Evolutionary conservation across 352 stramenopile species (phyloP), one percentile per base, ranked within the genome.

Genomic region (Hyaloperonospora brassicae): DNA sequence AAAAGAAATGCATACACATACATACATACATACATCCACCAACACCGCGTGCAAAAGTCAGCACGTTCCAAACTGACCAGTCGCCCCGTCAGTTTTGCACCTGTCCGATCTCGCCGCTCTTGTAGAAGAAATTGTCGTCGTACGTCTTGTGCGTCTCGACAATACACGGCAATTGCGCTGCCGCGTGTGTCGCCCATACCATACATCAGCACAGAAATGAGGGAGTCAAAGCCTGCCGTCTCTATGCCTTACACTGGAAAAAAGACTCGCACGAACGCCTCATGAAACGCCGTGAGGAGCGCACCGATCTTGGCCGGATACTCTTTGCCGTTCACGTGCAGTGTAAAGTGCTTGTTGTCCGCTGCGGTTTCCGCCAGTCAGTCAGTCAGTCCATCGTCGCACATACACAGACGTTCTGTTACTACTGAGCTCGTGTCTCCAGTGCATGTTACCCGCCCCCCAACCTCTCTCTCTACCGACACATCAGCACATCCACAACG

Each of bases 101-200:
- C 66, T 93, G 84, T 49, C 84, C 84, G 36, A 94, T 91, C 53
- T 94, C 84, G 38, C 81, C 79, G 43, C 81, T 91, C 51, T 94
- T 94, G 71, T 94, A 94, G 38, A 92, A 88, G 34, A 92, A 84
- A 35, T 88, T 89, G 56, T 92, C 81, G 43, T 94, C 84, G 51
- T 94, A 94, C 13, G 84, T 94, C 64, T 94, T 94, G 72, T 94
- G 84, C 2, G 81, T 94, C 68, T 94, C 84, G 22, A 94, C 46
- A 57, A 94, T 91, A 25, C 68, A 84, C 44, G 84, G 84, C 47
- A 94, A 57, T 68, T 94, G 79, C n/a, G 76, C 84, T 94, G 55
- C 13, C 41, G 13, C 30, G 17, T 17, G 17, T 34, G 8, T 34
- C 27, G 27, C 8, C 27, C 27, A 34, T 53, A 31, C 7, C 36